A percentile compares a stretch with the other conserved stretches of the same genome.
phyloP scores from a whole-genome alignment of 1,284 basidiomycete species.

The Omphalotus olearius region DNA sequence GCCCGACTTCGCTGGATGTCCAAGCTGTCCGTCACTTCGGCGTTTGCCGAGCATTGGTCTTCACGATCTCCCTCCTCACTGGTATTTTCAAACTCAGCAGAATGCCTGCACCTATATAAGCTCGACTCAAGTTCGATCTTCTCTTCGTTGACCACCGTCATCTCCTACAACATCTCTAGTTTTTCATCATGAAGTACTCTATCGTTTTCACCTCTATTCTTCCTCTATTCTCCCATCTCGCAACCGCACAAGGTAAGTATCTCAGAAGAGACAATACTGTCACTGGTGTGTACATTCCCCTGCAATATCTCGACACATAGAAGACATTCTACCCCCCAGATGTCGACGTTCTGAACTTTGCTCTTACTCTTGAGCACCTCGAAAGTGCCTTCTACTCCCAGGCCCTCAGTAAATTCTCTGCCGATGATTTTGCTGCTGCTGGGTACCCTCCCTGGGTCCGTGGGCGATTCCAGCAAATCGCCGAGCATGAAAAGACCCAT shows the following conservation, averaged over 20 bases:
- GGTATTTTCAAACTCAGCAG: no score
- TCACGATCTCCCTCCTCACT: no score
- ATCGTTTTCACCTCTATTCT: neutral
- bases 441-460: conserved; percentile 40
- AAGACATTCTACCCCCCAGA: conserved; percentile 19
- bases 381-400: conserved; percentile 35
- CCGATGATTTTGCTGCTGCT: conserved; percentile 36
- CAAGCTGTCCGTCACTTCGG: no score
- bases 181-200: neutral
- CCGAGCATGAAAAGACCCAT: conserved; percentile 45
- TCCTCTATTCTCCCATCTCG: neutral
- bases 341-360: conserved; percentile 42
- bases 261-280: neutral
- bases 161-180: no score
- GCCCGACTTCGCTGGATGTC: no score
- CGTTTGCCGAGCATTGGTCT: no score
- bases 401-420: conserved; percentile 35
- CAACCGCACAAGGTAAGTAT: neutral
- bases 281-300: neutral
- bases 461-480: conserved; percentile 42
- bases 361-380: conserved; percentile 53
- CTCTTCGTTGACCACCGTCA: no score
- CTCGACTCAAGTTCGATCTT: no score
- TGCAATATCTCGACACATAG: no score
- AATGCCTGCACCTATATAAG: no score